Percentiles rank a stretch among this genome's conserved stretches.
Evolutionary conservation across 306 rosid species (phyloP).

Genomic region (Benincasa hispida): DNA sequence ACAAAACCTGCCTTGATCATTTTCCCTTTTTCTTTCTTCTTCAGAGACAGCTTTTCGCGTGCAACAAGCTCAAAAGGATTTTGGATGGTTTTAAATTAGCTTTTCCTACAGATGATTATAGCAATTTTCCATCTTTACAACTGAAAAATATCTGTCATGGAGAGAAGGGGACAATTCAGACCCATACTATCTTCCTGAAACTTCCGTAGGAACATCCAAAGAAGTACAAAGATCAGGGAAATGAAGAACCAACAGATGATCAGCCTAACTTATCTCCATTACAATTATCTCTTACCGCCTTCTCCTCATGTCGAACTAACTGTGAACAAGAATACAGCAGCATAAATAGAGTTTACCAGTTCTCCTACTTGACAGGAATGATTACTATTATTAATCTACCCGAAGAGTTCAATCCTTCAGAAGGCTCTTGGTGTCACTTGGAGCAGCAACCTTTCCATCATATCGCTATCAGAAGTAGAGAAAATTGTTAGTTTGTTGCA

Average conservation of each 20-base stretch:
- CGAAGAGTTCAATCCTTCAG: slow-evolving; percentile 35
- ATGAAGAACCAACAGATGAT: slow-evolving; percentile 12
- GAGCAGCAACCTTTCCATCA: slow-evolving; percentile 43
- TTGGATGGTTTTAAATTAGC: not conserved
- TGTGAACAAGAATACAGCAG: slow-evolving; percentile 23
- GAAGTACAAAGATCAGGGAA: not conserved
- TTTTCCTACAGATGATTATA: not conserved
- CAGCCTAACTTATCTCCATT: slow-evolving; percentile 18
- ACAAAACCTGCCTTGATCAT: too few relatives aligned
- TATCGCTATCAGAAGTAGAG: slow-evolving; percentile 42
- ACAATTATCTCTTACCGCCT: slow-evolving; percentile 15
- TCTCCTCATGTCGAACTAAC: slow-evolving; percentile 21
- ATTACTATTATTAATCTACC: slow-evolving; percentile 15
- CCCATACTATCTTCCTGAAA: slow-evolving; percentile 16
- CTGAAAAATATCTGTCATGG: not conserved
- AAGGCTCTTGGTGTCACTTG: slow-evolving; percentile 30
- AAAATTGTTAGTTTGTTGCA: not conserved
- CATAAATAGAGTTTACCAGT: slow-evolving; percentile 16
- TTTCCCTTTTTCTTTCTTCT: not conserved
- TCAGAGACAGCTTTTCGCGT: not conserved
- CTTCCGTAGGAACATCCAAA: slow-evolving; percentile 17
- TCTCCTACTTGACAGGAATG: slow-evolving; percentile 17
- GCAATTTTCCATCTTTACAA: not conserved
- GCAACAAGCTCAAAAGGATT: not conserved
- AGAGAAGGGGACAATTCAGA: not conserved